phyloP scores from a whole-genome alignment of 768 basidiomycete species.

The Cyclocybe aegerita region DNA sequence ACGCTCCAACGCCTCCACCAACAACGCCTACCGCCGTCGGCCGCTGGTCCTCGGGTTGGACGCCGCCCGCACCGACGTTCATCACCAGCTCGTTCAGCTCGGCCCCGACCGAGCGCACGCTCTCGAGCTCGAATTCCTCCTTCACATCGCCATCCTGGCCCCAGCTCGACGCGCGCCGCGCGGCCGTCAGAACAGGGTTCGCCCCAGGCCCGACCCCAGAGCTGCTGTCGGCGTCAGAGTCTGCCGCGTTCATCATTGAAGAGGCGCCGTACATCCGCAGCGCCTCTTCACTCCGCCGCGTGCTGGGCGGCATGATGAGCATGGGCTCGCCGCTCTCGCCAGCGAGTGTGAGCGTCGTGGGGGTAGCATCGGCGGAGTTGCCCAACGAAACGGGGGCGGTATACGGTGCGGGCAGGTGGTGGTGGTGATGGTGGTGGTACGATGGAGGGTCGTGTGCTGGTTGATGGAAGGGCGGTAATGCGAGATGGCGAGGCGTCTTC shows the following conservation, averaged over 20 bases:
- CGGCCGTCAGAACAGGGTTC: slow-evolving; percentile 31
- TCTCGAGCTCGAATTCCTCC: slow-evolving; percentile 31
- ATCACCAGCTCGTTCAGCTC: slow-evolving; percentile 37
- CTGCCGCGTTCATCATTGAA: slow-evolving; percentile 2
- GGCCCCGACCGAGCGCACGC: slow-evolving; percentile 19
- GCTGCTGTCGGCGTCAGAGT: background rate
- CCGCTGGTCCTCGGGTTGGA: slow-evolving; percentile 4
- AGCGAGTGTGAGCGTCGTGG: too few relatives aligned
- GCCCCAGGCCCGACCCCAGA: background rate
- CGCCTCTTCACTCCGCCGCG: slow-evolving; percentile 49
- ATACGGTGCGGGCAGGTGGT: too few relatives aligned
- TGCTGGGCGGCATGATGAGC: slow-evolving; percentile 3
- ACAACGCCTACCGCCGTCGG: background rate
- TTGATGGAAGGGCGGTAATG: too few relatives aligned
- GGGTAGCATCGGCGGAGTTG: too few relatives aligned
- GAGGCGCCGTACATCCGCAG: background rate
- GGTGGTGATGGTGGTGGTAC: too few relatives aligned
- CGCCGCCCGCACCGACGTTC: slow-evolving; percentile 19
- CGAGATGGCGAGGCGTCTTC: too few relatives aligned
- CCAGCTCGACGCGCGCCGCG: slow-evolving; percentile 67
- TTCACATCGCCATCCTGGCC: slow-evolving; percentile 41
- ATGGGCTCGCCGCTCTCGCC: too few relatives aligned
- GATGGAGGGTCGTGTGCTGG: too few relatives aligned
- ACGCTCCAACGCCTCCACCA: slow-evolving; percentile 1
- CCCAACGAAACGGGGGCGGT: too few relatives aligned